These are phyloP conservation scores for Ascochyta koolunga DNA, from an alignment of 2,329 filamentous ascomycete genomes.

Conservation along the genomic window DNA sequence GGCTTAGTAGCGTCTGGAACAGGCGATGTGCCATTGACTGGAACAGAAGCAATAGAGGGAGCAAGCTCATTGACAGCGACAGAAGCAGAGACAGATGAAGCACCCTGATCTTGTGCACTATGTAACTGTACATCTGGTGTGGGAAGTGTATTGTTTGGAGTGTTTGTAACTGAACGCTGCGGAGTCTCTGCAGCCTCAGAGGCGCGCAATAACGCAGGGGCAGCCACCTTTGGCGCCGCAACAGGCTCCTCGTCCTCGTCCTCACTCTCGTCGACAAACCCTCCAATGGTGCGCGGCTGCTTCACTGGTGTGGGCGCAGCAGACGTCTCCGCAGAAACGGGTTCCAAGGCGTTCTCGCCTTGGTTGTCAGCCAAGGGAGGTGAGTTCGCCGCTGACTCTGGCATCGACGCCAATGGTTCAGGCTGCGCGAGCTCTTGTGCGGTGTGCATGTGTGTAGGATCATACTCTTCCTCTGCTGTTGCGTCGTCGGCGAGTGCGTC, in stretches of 20 bases:
- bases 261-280: constrained; percentile 68
- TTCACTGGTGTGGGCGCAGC: constrained; percentile 42
- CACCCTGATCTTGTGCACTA: constrained; percentile 61
- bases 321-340: constrained; percentile 32
- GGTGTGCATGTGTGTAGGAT: constrained; percentile 34
- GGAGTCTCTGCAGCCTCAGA: constrained; percentile 56
- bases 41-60: constrained; percentile 59
- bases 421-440: constrained; percentile 27
- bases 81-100: constrained; percentile 47
- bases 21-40: constrained; percentile 52
- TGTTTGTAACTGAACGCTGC: constrained; percentile 62
- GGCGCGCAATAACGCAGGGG: constrained; percentile 56
- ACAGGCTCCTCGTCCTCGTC: constrained; percentile 58
- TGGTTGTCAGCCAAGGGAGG: constrained; percentile 29
- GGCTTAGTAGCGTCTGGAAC: constrained; percentile 46
- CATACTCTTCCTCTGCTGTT: constrained; percentile 51
- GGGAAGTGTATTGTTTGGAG: constrained; percentile 61
- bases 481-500: constrained; percentile 52
- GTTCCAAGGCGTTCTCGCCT: constrained; percentile 32
- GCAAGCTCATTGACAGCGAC: constrained; percentile 51
- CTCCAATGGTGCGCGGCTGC: constrained; percentile 62
- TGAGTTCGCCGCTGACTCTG: constrained; percentile 37
- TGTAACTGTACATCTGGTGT: constrained; percentile 66
- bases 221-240: constrained; percentile 57
- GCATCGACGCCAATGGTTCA: constrained; percentile 35